Percentiles rank a stretch among this genome's conserved stretches.
Evolutionary conservation across 305 asterid genomes (phyloP).

Genomic region (Caryopteris hybrid): DNA sequence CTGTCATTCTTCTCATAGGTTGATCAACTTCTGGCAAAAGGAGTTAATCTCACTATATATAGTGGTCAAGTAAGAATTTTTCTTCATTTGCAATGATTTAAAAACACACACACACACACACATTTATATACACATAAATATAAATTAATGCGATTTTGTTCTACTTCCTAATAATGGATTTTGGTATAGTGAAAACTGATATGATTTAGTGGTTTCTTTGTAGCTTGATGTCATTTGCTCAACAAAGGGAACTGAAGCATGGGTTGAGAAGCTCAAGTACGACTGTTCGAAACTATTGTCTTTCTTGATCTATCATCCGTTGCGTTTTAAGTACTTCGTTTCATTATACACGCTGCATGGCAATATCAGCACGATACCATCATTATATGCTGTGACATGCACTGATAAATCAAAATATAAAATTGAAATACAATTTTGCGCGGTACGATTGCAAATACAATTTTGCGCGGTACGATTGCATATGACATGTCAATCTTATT

Average conservation of each 20-base stretch:
- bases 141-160: no score
- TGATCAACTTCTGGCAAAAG: slow-evolving; percentile 71
- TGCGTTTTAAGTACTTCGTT: no score
- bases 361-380: not conserved
- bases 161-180: no score
- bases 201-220: slow-evolving; percentile 12
- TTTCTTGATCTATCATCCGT: no score
- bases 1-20: slow-evolving; percentile 34
- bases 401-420: no score
- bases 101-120: no score
- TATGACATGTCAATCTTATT: no score
- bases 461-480: no score
- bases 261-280: slow-evolving; percentile 92
- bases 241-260: slow-evolving; percentile 85
- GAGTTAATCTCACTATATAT: slow-evolving; percentile 76
- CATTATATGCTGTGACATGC: not conserved
- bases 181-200: not conserved
- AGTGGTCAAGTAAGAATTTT: slow-evolving; percentile 74
- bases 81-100: not conserved
- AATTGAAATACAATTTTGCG: no score
- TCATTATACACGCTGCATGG: not conserved
- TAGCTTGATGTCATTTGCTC: slow-evolving; percentile 90
- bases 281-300: not conserved
- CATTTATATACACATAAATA: no score
- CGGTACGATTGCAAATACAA: no score